Evolutionary conservation across 2,329 filamentous ascomycete species (phyloP).

Genomic region (Penicillium hordei): DNA sequence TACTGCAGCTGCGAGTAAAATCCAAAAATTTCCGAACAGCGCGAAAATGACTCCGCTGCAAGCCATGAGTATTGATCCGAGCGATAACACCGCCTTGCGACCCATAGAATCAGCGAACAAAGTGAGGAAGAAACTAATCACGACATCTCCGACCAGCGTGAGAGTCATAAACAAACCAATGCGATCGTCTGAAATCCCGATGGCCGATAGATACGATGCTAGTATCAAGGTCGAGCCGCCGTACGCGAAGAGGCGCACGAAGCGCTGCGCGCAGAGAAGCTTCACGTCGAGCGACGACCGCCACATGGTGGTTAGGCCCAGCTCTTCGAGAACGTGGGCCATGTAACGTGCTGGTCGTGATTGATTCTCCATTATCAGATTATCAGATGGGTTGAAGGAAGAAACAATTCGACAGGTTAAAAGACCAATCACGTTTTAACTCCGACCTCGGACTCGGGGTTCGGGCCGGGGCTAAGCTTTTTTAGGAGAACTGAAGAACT

Average conservation of each 20-base stretch:
- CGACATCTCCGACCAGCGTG: conserved; percentile 61
- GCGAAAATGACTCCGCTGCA: conserved; percentile 57
- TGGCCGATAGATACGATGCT: conserved; percentile 59
- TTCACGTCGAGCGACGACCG: conserved; percentile 40
- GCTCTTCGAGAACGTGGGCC: conserved; percentile 27
- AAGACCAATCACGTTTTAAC: not conserved
- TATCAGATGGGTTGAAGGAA: not conserved
- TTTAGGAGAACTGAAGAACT: not conserved
- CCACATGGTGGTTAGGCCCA: conserved; percentile 42
- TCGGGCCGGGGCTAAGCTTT: conserved; percentile 7
- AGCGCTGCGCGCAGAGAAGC: conserved; percentile 42
- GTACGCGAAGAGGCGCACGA: conserved; percentile 63
- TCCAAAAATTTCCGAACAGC: conserved; percentile 58
- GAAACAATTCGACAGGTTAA: not conserved
- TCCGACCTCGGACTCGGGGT: conserved; percentile 1
- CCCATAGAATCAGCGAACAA: conserved; percentile 61
- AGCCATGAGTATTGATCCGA: conserved; percentile 59
- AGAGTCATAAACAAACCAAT: conserved; percentile 67
- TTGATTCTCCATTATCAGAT: conserved; percentile 3
- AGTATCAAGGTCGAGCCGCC: conserved; percentile 61
- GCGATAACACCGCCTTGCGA: conserved; percentile 54
- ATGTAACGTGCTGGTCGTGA: conserved; percentile 10
- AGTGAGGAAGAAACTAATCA: conserved; percentile 58
- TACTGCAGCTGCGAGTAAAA: conserved; percentile 58
- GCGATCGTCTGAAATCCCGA: conserved; percentile 56